phyloP scores from a whole-genome alignment of 495 filamentous ascomycete species.

The Aspergillus conjunctus region DNA sequence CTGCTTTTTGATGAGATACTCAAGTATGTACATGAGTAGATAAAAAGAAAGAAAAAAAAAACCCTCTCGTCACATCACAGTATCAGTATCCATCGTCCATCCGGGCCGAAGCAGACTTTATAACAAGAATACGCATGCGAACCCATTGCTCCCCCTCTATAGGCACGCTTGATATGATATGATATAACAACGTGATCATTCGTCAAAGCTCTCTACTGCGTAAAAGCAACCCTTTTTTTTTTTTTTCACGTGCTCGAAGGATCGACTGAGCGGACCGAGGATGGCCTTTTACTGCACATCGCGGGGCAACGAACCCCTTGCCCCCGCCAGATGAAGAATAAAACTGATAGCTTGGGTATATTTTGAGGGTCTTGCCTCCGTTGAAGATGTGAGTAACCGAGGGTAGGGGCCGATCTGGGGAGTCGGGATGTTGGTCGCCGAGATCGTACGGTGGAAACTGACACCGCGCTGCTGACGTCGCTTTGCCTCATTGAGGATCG shows the following conservation, averaged over 20 bases:
- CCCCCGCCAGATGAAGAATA: background rate
- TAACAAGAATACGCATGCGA: too few relatives aligned
- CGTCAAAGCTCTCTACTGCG: too few relatives aligned
- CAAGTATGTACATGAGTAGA: too few relatives aligned
- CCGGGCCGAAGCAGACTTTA: too few relatives aligned
- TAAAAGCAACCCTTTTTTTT: background rate
- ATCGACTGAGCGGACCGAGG: background rate
- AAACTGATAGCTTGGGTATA: background rate
- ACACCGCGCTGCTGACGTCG: background rate
- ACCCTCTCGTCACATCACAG: too few relatives aligned
- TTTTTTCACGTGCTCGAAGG: background rate
- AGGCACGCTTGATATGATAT: too few relatives aligned
- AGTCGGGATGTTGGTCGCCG: background rate
- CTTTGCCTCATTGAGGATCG: background rate
- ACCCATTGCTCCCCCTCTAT: too few relatives aligned
- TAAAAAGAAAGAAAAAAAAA: too few relatives aligned
- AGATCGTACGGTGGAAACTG: slow-evolving; percentile 2
- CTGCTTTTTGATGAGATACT: background rate
- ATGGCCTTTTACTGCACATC: background rate
- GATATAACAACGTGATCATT: too few relatives aligned
- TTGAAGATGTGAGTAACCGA: background rate
- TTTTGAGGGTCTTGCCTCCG: background rate
- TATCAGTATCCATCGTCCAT: too few relatives aligned
- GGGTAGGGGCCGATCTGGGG: background rate
- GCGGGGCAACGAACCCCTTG: background rate